A percentile compares a stretch with the other conserved stretches of the same genome.
These are phyloP conservation scores for Beauveria australis DNA, from an alignment of 2,329 filamentous ascomycete species.

Conservation along the genomic window DNA sequence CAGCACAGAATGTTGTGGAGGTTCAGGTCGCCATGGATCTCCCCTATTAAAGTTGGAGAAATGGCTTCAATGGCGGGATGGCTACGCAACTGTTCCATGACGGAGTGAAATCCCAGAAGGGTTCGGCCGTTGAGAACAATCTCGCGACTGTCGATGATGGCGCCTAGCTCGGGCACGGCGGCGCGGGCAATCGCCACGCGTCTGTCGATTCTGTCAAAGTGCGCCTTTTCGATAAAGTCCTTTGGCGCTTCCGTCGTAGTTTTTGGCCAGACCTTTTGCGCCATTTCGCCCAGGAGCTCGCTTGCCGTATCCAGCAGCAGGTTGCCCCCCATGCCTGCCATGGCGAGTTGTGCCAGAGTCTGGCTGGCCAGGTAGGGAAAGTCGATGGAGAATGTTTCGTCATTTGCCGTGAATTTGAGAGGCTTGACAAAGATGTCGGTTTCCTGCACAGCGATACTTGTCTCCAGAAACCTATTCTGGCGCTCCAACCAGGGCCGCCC, in stretches of 20 bases:
- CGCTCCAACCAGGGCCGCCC: conserved; percentile 6
- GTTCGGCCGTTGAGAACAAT: conserved; percentile 4
- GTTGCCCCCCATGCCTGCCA: conserved; percentile 20
- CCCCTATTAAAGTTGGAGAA: neutral
- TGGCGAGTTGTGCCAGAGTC: conserved; percentile 11
- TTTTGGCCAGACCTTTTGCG: neutral
- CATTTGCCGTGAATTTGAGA: neutral
- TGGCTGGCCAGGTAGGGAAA: conserved; percentile 9
- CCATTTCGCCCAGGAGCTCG: conserved; percentile 2
- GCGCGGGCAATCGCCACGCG: conserved; percentile 6
- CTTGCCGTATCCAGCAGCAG: conserved; percentile 15
- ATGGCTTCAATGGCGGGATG: neutral
- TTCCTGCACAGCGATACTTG: neutral
- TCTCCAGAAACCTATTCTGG: neutral
- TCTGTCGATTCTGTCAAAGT: conserved; percentile 6
- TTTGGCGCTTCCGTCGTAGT: neutral
- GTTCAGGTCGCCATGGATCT: conserved; percentile 10
- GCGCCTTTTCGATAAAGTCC: conserved; percentile 8
- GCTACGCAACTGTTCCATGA: neutral
- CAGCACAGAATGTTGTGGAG: conserved; percentile 8
- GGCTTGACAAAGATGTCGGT: conserved; percentile 6
- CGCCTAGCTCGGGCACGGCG: neutral
- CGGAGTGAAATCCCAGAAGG: neutral
- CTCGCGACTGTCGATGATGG: conserved; percentile 1
- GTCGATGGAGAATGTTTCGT: neutral